Conservation (phyloP, 2,329 filamentous ascomycete genomes). For the Arthrobotrys sinensis region DNA sequence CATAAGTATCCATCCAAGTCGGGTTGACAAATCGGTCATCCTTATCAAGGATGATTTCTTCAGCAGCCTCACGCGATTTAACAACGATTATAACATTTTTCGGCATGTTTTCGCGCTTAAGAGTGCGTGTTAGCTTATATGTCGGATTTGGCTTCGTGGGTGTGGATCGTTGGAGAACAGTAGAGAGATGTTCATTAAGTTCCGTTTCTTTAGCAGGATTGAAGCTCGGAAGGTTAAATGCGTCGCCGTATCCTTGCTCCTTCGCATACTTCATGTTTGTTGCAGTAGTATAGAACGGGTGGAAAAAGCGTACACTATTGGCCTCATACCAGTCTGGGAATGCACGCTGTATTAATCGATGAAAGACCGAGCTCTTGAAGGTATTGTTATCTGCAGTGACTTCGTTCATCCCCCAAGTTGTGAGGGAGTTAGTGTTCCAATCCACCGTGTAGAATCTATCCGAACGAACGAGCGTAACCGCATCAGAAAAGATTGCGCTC, state of each 20-base stretch:
- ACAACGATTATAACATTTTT: constrained; percentile 51
- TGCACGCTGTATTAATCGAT: constrained; percentile 53
- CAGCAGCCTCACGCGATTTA: constrained; percentile 48
- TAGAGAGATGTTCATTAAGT: constrained; percentile 19
- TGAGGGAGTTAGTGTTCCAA: constrained; percentile 56
- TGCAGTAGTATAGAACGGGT: constrained; percentile 53
- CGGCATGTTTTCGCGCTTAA: constrained; percentile 42
- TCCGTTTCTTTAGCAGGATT: constrained; percentile 36
- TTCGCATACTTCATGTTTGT: constrained; percentile 54
- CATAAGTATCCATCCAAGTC: constrained; percentile 47
- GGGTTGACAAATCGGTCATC: constrained; percentile 49
- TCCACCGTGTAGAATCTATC: constrained; percentile 73
- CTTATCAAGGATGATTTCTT: constrained; percentile 39
- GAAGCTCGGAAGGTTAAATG: constrained; percentile 45
- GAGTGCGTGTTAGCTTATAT: constrained; percentile 26
- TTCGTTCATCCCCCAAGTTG: constrained; percentile 59
- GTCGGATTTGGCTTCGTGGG: constrained; percentile 45
- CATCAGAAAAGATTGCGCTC: constrained; percentile 75
- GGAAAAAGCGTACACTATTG: constrained; percentile 51
- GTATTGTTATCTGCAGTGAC: constrained; percentile 51
- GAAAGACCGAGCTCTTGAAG: constrained; percentile 54
- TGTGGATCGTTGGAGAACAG: neutral
- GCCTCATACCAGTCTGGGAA: constrained; percentile 54
- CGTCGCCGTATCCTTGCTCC: constrained; percentile 50
- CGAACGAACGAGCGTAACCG: constrained; percentile 74